phyloP scores from a whole-genome alignment of 2,329 filamentous ascomycete genomes.

The Leptographium flavum region DNA sequence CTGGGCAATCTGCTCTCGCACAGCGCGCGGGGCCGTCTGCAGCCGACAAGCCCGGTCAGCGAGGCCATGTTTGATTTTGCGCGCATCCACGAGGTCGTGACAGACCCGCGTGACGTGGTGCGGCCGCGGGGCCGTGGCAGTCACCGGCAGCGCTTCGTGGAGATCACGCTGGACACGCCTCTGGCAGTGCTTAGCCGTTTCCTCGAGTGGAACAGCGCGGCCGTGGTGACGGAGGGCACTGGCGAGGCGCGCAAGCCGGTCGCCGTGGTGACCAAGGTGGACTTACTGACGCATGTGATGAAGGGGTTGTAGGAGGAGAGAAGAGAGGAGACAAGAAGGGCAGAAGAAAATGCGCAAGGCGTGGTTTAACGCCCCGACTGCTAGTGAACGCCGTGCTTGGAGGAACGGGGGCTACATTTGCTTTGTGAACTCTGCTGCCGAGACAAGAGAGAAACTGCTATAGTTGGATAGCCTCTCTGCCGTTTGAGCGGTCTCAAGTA shows the following conservation, averaged over 20 bases:
- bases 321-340: background rate
- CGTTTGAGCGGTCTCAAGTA: no score
- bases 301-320: constrained; percentile 35
- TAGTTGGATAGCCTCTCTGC: no score
- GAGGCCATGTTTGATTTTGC: constrained; percentile 97
- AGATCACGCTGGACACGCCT: constrained; percentile 85
- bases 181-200: constrained; percentile 76
- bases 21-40: constrained; percentile 71
- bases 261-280: constrained; percentile 91
- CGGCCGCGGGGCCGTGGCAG: constrained; percentile 9
- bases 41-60: constrained; percentile 56
- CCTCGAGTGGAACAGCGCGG: constrained; percentile 96
- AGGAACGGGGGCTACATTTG: no score
- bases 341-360: background rate
- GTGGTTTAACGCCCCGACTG: no score
- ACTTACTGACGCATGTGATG: constrained; percentile 84
- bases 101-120: constrained; percentile 60
- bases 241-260: constrained; percentile 54
- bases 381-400: no score
- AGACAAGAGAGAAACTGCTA: no score
- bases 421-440: no score
- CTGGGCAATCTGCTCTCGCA: constrained; percentile 88
- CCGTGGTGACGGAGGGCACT: constrained; percentile 72
- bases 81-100: constrained; percentile 75
- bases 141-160: constrained; percentile 59